Percentiles rank a stretch among this genome's conserved stretches.
Evolutionary conservation across 2,329 filamentous ascomycete species (phyloP).

Genomic region (Fusarium papillatum): DNA sequence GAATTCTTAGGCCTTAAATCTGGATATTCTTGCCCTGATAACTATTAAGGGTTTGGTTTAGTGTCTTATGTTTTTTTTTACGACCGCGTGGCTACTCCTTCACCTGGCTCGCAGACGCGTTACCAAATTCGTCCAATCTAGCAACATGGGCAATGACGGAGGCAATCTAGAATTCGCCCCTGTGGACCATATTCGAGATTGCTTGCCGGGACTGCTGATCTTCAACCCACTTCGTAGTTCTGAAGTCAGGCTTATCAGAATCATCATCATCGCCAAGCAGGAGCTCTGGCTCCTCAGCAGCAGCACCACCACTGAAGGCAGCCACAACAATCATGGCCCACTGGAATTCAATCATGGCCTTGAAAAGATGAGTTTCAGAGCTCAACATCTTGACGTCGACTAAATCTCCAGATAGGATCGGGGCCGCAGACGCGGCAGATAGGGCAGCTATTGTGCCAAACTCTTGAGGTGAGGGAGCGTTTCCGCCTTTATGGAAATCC

Average conservation of each 20-base stretch:
- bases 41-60: too few relatives aligned
- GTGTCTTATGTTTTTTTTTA: too few relatives aligned
- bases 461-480: not conserved
- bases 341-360: too few relatives aligned
- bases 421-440: not conserved
- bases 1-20: too few relatives aligned
- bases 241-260: not conserved
- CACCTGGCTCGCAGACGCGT: too few relatives aligned
- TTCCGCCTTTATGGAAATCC: not conserved
- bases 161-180: too few relatives aligned
- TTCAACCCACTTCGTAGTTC: not conserved
- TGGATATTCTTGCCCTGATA: too few relatives aligned
- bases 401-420: not conserved
- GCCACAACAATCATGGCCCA: too few relatives aligned
- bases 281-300: not conserved
- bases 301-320: too few relatives aligned
- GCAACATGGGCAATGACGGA: too few relatives aligned
- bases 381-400: not conserved
- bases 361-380: not conserved
- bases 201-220: not conserved
- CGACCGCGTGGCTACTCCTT: too few relatives aligned
- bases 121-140: too few relatives aligned
- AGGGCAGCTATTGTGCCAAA: not conserved
- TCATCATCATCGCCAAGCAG: not conserved
- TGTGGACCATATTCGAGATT: not conserved